A percentile compares a stretch with the other conserved stretches of the same genome.
These are phyloP conservation scores for Pseudogymnoascus sp. DNA, from an alignment of 2,329 filamentous ascomycete species.

Conservation along the genomic window DNA sequence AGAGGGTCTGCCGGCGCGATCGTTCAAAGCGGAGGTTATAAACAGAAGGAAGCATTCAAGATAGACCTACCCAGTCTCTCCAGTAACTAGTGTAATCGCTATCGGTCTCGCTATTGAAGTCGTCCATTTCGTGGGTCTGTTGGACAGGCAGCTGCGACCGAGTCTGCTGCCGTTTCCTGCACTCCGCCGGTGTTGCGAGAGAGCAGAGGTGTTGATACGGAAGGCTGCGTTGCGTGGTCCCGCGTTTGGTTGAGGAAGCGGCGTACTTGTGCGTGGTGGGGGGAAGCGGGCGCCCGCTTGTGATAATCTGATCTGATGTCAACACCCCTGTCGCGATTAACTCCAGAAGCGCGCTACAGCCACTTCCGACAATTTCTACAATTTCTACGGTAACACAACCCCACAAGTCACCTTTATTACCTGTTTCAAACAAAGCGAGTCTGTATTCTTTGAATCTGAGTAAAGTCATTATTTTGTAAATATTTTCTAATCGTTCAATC, in stretches of 20 bases:
- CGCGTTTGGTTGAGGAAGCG: conserved; percentile 3
- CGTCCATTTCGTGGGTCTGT: conserved; percentile 60
- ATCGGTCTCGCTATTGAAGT: conserved; percentile 95
- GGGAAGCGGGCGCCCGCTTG: conserved; percentile 8
- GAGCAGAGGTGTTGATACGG: conserved; percentile 2
- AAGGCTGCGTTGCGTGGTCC: not conserved
- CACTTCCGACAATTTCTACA: conserved; percentile 8
- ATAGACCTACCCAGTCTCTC: conserved; percentile 86
- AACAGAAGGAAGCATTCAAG: conserved; percentile 6
- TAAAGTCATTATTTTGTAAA: conserved; percentile 1
- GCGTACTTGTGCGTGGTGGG: conserved; percentile 1
- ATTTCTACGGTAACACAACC: conserved; percentile 16
- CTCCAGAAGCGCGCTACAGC: not conserved
- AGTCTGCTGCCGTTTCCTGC: conserved; percentile 5
- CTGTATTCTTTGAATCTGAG: not conserved
- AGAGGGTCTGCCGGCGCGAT: not conserved
- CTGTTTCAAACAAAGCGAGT: not conserved
- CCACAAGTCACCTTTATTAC: conserved; percentile 17
- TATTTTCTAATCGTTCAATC: not conserved
- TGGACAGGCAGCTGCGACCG: not conserved
- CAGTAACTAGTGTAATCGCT: conserved; percentile 99
- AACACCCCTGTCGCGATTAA: conserved; percentile 9
- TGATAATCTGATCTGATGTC: conserved; percentile 9
- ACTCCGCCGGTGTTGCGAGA: not conserved
- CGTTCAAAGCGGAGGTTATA: conserved; percentile 3